These are phyloP conservation scores for bread wheat (Triticum aestivum) DNA, from an alignment of 176 grass and related monocot species.

Conservation along the genomic window IWGSC_CS_RefSeq_v2.1 NC_057807.1:662852488-662852987, in stretches of 20 bases:
- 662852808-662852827: neutral
- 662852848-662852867: neutral
- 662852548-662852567: neutral
- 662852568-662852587: neutral
- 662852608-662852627: neutral
- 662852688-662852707: too few species aligned
- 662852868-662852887: neutral
- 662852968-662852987: neutral
- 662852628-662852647: too few species aligned
- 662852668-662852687: too few species aligned
- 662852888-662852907: neutral
- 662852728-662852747: neutral
- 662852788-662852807: neutral
- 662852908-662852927: neutral
- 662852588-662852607: neutral
- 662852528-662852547: neutral
- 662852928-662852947: neutral
- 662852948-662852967: conserved; percentile 1
- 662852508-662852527: neutral
- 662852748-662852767: neutral
- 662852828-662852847: neutral
- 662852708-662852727: neutral
- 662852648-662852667: too few species aligned
- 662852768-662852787: neutral
- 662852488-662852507: neutral